A percentile compares a stretch with the other conserved stretches of the same genome.
These are phyloP conservation scores for Chrysanthemum seticuspe DNA, from an alignment of 129 eudicot species.

Conservation along the genomic window DNA sequence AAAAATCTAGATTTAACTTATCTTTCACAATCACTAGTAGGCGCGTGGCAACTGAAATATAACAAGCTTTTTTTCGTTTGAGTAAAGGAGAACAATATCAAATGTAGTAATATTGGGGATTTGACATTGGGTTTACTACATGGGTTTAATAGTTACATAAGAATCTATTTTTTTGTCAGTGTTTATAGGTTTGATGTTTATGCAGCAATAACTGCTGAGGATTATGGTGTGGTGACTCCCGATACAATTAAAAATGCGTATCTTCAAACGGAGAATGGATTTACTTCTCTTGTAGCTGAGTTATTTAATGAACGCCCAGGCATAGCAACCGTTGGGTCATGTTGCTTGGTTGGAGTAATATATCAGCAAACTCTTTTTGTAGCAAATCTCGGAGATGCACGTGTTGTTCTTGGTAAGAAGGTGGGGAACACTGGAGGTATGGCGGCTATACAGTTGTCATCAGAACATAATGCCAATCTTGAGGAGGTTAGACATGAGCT, in stretches of 20 bases:
- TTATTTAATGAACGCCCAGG: constrained; percentile 47
- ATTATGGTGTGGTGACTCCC: constrained; percentile 52
- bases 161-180: constrained; percentile 24
- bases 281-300: constrained; percentile 48
- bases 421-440: constrained; percentile 49
- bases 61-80: background rate
- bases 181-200: constrained; percentile 49
- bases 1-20: background rate
- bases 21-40: background rate
- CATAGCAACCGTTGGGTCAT: constrained; percentile 67
- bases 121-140: background rate
- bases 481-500: constrained; percentile 65
- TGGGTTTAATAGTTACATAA: constrained; percentile 7
- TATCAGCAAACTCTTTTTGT: constrained; percentile 58
- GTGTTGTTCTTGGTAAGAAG: constrained; percentile 65
- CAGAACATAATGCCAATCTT: constrained; percentile 69
- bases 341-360: constrained; percentile 75
- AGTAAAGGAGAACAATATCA: constrained; percentile 1
- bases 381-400: constrained; percentile 79
- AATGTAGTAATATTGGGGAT: too few relatives aligned
- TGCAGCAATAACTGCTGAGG: constrained; percentile 55
- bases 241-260: constrained; percentile 57
- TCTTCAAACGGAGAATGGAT: constrained; percentile 59
- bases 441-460: constrained; percentile 63
- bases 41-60: constrained; percentile 4